Evolutionary conservation across 768 basidiomycete species (phyloP), one percentile per base, ranked within the genome.

Genomic region (Termitomyces sp.): DNA sequence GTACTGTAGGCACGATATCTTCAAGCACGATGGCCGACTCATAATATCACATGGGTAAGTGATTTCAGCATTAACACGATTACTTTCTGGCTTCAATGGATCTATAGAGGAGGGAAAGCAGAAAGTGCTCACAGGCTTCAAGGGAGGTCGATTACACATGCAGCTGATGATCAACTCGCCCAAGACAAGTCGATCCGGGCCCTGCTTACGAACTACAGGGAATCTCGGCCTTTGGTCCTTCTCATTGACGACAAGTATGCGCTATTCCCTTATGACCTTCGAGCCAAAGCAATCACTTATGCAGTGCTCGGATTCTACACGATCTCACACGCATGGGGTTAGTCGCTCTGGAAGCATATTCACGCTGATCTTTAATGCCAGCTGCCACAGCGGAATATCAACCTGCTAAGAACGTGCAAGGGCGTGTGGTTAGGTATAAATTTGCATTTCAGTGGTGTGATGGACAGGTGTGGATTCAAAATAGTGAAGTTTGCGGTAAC

Each of bases 371-470:
- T 6, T 16, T 54, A 18, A 56, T 40, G 22, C 50, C 8, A 18
- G 20, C 14, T 5, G 56, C 54, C 49, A 7, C 55, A 88, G 89
- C 87, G 45, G 89, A 91, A 71, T 81, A 79, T 57, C 82, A 90
- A 63, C 64, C 76, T 1, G 72, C 80, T 6, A 69, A 68, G 10
- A 83, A 81, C 58, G 70, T 72, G 18, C 68, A 63, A 33, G 80
- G 81, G 11, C 72, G 70, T n/a, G 82, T 89, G n/a, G 78, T 90
- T 13, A 76, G 90, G 7, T 90, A 83, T 67, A 93, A 92, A 67
- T 92, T 93, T 63, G 85, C 86, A 5, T 93, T 93, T 62, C 86
- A 87, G 62, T 93, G 90, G 90, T 90, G 88, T 61, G 80, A 85
- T 59, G 79, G 76, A 44, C 91, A 92, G 73, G 88, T 70, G 62